A percentile compares a stretch with the other conserved stretches of the same genome.
Conservation (phyloP, 2,329 filamentous ascomycete genomes). For the Curvularia eragrostidis region DNA sequence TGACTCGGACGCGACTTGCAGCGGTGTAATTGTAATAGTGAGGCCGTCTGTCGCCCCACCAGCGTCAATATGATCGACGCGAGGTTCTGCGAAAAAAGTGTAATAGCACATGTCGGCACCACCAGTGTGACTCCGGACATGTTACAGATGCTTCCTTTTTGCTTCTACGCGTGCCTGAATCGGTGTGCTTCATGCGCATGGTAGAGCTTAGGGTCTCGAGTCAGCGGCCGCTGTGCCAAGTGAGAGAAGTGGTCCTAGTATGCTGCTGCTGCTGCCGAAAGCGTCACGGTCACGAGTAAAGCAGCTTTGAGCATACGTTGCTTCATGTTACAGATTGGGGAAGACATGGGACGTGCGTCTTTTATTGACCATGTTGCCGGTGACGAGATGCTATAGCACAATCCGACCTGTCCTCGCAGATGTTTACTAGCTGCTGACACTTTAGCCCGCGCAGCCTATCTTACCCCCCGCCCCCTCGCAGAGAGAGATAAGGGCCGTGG, state of each 20-base stretch:
- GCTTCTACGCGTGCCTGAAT: constrained; percentile 14
- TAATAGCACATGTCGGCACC: constrained; percentile 3
- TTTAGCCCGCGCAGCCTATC: background rate
- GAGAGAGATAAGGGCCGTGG: constrained; percentile 26
- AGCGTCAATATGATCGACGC: background rate
- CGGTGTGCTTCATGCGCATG: constrained; percentile 20
- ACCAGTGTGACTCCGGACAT: constrained; percentile 1
- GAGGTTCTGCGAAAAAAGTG: constrained; percentile 4
- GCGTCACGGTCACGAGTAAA: background rate
- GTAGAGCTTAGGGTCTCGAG: constrained; percentile 13
- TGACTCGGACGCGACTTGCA: background rate
- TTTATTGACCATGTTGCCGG: background rate
- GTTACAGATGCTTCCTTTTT: constrained; percentile 20
- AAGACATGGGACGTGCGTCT: background rate
- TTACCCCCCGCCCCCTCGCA: constrained; percentile 2
- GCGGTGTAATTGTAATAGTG: constrained; percentile 12
- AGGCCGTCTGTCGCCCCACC: background rate
- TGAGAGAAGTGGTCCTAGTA: background rate
- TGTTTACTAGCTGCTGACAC: background rate
- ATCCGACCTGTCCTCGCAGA: background rate
- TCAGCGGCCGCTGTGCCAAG: constrained; percentile 8
- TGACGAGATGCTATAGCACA: background rate
- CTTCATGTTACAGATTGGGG: background rate
- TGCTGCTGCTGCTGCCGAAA: background rate
- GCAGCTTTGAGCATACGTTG: too few species aligned